Base-by-base conservation (phyloP, 2,329 filamentous ascomycete genomes). In the Calcarisporium arbuscula region DNA sequence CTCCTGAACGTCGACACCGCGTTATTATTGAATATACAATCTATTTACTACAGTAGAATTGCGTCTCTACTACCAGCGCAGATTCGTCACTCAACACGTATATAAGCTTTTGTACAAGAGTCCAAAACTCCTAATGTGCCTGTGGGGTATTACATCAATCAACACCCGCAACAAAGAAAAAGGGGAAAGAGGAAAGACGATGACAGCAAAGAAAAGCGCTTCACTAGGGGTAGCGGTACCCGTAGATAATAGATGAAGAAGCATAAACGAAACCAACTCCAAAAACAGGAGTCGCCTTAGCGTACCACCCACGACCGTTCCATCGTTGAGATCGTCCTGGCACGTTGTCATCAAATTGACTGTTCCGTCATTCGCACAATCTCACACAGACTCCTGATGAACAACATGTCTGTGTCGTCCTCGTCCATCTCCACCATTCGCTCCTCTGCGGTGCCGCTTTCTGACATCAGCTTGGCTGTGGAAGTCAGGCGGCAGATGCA, bases 401-500 rank as follows among this genome's bases (percentile, higher is more conserved):
- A 53, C 6, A 63, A 46, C 35, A 53, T 50, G 19, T 67, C 64
- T 1, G 52, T 45, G 14, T 59, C 56, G 4, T 50, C 48, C 3
- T 45, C 42, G 5, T 57, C 56, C 32, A 46, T 36, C 11, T 58
- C 52, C 27, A 57, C 38, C 30, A 55, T 37, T 14, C 45, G 44
- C 14, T 60, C 56, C 19, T 58, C 54, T 0, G 36, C 43, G 5
- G 38, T 32, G 4, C 49, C 54, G 9, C 47, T 49, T 21, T 56
- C 55, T 1, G 56, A 45, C 47, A 60, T 57, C 34, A 60, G 48
- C 38, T 49, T 57, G 10, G 75, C 61, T 5, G 72, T 74, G 4
- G 63, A 57, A 1, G 77, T 64, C 3, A 78, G 55, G 12, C 67
- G 53, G 3, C 60, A 60, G 37, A 77, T 68, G 48, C 73, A 77